These are phyloP conservation scores for Phytophthora chlamydospora DNA, from an alignment of 352 stramenopile species.

Conservation along the genomic window DNA sequence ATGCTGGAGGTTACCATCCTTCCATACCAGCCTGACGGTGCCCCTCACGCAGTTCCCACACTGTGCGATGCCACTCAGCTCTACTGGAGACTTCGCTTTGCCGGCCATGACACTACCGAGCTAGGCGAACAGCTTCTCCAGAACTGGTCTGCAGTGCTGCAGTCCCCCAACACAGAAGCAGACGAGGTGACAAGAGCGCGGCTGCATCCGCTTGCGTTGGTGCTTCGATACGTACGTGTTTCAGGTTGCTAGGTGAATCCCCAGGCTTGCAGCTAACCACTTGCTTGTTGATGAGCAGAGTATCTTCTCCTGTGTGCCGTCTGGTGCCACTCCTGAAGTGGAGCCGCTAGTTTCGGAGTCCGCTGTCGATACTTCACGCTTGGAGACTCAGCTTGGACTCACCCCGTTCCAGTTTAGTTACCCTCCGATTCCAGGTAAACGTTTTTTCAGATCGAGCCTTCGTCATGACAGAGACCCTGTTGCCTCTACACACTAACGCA, in stretches of 20 bases:
- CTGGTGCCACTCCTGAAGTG: conserved; percentile 25
- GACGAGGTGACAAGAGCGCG: conserved; percentile 28
- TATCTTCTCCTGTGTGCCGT: conserved; percentile 57
- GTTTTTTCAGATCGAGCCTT: not conserved
- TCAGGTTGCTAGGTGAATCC: not conserved
- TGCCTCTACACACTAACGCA: not conserved
- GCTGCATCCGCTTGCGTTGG: conserved; percentile 51
- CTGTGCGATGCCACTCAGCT: conserved; percentile 81
- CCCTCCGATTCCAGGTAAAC: conserved; percentile 32
- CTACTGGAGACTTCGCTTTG: conserved; percentile 86
- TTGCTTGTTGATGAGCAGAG: conserved; percentile 43
- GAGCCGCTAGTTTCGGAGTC: conserved; percentile 30
- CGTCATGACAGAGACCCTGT: not conserved
- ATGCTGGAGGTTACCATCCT: conserved; percentile 83
- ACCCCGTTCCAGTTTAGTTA: conserved; percentile 70
- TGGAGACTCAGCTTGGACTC: conserved; percentile 50
- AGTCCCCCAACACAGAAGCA: conserved; percentile 30
- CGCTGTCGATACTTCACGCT: conserved; percentile 43
- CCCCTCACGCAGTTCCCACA: conserved; percentile 53
- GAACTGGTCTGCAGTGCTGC: conserved; percentile 48
- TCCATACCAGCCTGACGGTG: conserved; percentile 42
- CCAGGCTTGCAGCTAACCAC: conserved; percentile 5
- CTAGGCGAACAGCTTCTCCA: conserved; percentile 66
- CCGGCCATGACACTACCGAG: conserved; percentile 58
- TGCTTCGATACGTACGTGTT: conserved; percentile 65